These are phyloP conservation scores for Heimioporus sp. DNA, from an alignment of 768 basidiomycete genomes.

Conservation along the genomic window DNA sequence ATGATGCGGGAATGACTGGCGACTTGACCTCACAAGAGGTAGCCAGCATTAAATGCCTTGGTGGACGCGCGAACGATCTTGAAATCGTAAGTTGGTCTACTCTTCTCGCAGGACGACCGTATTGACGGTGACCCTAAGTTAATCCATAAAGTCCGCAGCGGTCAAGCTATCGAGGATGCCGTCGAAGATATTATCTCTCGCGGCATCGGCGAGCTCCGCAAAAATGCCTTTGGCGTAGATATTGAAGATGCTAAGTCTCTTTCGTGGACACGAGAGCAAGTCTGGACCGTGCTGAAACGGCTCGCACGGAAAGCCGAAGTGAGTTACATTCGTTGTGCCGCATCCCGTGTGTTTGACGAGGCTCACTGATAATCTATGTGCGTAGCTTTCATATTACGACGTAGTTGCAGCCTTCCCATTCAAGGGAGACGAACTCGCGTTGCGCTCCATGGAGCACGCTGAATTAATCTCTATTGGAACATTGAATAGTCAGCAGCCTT, in stretches of 20 bases:
- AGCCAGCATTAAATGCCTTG: constrained; percentile 67
- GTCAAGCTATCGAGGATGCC: constrained; percentile 70
- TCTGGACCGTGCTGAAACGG: constrained; percentile 76
- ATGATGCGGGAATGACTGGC: constrained; percentile 50
- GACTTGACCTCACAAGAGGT: constrained; percentile 56
- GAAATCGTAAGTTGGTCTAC: constrained; percentile 57
- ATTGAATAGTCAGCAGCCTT: constrained; percentile 52
- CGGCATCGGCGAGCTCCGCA: constrained; percentile 79
- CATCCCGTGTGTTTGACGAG: constrained; percentile 15
- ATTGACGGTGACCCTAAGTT: constrained; percentile 43
- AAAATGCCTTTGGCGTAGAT: constrained; percentile 93
- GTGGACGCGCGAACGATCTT: constrained; percentile 89
- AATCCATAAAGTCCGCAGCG: constrained; percentile 80
- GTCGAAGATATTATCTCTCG: constrained; percentile 87
- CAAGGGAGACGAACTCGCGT: constrained; percentile 81
- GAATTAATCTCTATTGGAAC: constrained; percentile 84
- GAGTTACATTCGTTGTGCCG: constrained; percentile 27
- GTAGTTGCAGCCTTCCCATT: constrained; percentile 82
- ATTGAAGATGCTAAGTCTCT: constrained; percentile 80
- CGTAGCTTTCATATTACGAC: constrained; percentile 78
- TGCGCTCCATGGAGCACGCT: constrained; percentile 85
- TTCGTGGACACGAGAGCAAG: constrained; percentile 85
- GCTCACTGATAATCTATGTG: neutral
- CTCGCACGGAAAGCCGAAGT: constrained; percentile 67
- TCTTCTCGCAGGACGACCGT: neutral